Evolutionary conservation across 2,329 filamentous ascomycete genomes (phyloP).

Genomic region (Fusarium agapanthi): DNA sequence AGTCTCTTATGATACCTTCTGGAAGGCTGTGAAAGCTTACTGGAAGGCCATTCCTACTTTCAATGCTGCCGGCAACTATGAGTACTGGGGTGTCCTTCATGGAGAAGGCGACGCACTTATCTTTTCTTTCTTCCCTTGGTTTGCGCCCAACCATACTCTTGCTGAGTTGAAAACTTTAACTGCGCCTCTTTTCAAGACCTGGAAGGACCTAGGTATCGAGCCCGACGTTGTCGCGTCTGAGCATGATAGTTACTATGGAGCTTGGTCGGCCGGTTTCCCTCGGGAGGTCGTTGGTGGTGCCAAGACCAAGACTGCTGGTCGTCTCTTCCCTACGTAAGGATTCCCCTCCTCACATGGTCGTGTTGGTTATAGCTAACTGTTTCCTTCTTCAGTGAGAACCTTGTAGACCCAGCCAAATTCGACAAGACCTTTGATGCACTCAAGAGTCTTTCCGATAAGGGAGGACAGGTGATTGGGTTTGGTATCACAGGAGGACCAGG

Average conservation of each 20-base stretch:
- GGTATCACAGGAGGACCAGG: constrained; percentile 48
- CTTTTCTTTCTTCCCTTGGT: constrained; percentile 37
- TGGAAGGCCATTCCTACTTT: constrained; percentile 25
- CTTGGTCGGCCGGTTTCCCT: constrained; percentile 35
- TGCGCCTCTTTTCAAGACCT: constrained; percentile 22
- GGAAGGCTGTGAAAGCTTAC: constrained; percentile 28
- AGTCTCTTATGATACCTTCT: constrained; percentile 28
- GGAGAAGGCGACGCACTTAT: constrained; percentile 7
- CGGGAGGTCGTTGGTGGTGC: constrained; percentile 24
- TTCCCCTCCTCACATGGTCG: too few species aligned
- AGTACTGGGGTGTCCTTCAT: constrained; percentile 35
- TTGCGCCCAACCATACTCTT: constrained; percentile 32
- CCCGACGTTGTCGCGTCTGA: constrained; percentile 20
- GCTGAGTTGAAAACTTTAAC: constrained; percentile 16
- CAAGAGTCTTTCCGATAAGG: constrained; percentile 51
- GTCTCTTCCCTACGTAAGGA: constrained; percentile 33
- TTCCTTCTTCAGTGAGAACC: constrained; percentile 12
- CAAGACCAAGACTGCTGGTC: constrained; percentile 31
- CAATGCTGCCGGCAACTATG: constrained; percentile 33
- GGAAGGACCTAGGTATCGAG: constrained; percentile 20
- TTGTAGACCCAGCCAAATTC: constrained; percentile 39
- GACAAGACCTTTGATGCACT: constrained; percentile 48
- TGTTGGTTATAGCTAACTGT: background rate
- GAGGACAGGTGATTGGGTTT: constrained; percentile 53
- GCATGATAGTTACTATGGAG: constrained; percentile 28